phyloP scores from a whole-genome alignment of 257 asterid species.

The Solanum boliviense region DNA sequence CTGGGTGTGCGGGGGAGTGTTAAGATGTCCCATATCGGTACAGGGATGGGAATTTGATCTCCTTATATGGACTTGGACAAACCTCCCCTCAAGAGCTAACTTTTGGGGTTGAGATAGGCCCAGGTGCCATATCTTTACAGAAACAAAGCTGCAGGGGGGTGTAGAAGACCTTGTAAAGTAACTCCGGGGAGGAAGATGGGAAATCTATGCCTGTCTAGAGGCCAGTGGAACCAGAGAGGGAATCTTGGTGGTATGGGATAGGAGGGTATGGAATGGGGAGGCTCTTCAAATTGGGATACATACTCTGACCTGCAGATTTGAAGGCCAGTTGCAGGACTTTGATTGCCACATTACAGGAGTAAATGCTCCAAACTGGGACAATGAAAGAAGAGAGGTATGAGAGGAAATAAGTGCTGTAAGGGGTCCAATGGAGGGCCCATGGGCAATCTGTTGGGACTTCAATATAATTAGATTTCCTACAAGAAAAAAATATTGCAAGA shows the following conservation, averaged over 20 bases:
- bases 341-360: neutral
- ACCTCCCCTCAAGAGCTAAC: neutral
- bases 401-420: neutral
- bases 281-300: neutral
- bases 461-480: neutral
- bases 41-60: neutral
- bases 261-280: neutral
- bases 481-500: neutral
- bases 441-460: neutral
- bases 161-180: neutral
- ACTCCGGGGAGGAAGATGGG: neutral
- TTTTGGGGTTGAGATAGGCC: neutral
- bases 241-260: neutral
- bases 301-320: neutral
- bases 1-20: neutral
- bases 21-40: neutral
- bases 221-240: neutral
- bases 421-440: neutral
- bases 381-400: neutral
- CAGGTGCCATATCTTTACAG: neutral
- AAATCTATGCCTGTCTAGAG: neutral
- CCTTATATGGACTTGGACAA: neutral
- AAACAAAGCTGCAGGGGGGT: neutral
- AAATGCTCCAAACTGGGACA: neutral
- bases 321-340: neutral